Evolutionary conservation across 805 yeast species (phyloP), one percentile per base, ranked within the genome.

Genomic region (Wickerhamiella allomyrinae): DNA sequence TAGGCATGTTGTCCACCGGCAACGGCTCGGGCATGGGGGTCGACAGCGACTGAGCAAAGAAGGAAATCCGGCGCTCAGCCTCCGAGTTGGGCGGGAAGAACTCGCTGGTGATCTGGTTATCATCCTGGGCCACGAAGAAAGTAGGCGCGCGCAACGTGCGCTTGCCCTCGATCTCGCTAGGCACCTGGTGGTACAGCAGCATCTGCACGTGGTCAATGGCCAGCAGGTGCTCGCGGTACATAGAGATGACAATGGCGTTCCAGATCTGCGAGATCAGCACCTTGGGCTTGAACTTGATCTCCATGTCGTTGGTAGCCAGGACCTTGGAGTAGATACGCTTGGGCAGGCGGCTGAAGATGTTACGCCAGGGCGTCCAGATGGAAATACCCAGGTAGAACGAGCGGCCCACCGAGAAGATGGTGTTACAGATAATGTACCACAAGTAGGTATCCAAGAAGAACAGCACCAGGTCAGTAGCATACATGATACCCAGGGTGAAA

Each of bases 1-100:
- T 89, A 51, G 99, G 99, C 98, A 91, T 91, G 71, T 89, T 89
- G 66, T 91, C 98, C 53, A 93, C 97, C 35, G 99, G 98, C 59
- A 91, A 71, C 48, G 99, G 97, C 68, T 91, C 98, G 49, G 95
- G 95, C 56, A 91, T 87, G 54, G 98, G 98, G 46, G 98, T 91
- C 41, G 98, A 93, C 65, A 91, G 72, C 9, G 97, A 87, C 67
- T 91, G 98, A 46, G 99, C 99, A 69, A 91, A 91, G 81, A 93
- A 91, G 46, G 96, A 84, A 55, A 91, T 87, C 74, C 99, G 91
- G 72, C 98, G 87, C 70, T 93, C 98, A 50, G 99, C 98, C 67
- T 91, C 99, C 36, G 95, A 85, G 65, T 89, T 77, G 57, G 78
- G 73, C 54, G 98, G 97, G 83, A 91, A 91, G 60, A 85, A 93